A percentile compares a stretch with the other conserved stretches of the same genome.
Evolutionary conservation across 768 basidiomycete species (phyloP).

Genomic region (Cystofilobasidium capitatum): DNA sequence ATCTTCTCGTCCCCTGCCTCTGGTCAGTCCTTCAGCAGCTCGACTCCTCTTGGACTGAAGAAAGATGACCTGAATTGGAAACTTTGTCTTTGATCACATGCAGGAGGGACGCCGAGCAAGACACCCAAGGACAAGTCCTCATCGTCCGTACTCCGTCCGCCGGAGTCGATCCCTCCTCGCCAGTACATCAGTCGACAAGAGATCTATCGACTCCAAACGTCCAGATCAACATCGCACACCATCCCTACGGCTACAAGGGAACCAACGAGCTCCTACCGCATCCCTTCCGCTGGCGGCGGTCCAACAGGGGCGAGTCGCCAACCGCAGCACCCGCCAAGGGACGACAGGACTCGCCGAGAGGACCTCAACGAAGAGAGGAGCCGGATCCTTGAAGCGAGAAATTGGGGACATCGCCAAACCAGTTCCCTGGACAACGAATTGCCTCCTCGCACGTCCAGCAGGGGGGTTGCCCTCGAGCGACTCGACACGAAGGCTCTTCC

Average conservation of each 20-base stretch:
- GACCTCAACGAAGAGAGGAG: not conserved
- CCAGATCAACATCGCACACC: not conserved
- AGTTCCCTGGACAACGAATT: not conserved
- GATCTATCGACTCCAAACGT: not conserved
- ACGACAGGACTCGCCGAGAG: too few species aligned
- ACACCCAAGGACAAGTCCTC: not conserved
- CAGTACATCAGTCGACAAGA: not conserved
- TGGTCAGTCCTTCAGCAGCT: too few species aligned
- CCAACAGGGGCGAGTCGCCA: too few species aligned
- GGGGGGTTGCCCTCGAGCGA: not conserved
- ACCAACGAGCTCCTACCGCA: too few species aligned
- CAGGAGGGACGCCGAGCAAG: not conserved
- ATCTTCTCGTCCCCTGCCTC: too few species aligned
- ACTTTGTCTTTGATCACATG: too few species aligned
- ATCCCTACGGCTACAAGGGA: too few species aligned
- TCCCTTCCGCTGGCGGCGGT: too few species aligned
- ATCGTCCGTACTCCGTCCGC: not conserved
- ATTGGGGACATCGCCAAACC: not conserved
- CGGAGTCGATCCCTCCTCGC: not conserved
- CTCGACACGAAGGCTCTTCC: not conserved
- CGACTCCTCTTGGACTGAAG: too few species aligned
- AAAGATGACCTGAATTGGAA: too few species aligned
- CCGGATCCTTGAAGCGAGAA: not conserved
- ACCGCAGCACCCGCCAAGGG: too few species aligned
- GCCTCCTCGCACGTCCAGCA: not conserved